These are phyloP conservation scores for Pisolithus thermaeus DNA, from an alignment of 1,284 basidiomycete species.

Conservation along the genomic window DNA sequence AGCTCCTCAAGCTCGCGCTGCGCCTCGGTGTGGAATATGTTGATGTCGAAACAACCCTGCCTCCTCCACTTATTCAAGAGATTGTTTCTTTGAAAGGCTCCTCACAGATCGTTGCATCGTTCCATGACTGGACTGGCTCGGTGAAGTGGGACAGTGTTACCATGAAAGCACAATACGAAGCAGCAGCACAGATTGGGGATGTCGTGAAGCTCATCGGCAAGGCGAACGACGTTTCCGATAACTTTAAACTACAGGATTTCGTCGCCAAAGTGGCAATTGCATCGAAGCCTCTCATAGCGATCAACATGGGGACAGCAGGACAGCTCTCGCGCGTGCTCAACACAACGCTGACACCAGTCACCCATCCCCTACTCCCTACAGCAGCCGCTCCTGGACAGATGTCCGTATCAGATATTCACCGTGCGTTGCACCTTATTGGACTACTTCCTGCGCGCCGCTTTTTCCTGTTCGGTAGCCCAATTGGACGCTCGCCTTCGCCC, in stretches of 20 bases:
- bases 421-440: constrained; percentile 77
- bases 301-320: constrained; percentile 90
- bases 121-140: constrained; percentile 88
- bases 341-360: constrained; percentile 81
- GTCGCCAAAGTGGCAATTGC: constrained; percentile 39
- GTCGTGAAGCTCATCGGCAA: constrained; percentile 91
- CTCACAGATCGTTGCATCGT: constrained; percentile 85
- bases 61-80: constrained; percentile 55
- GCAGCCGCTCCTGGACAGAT: constrained; percentile 93
- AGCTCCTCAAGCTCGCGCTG: constrained; percentile 75
- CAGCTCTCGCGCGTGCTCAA: constrained; percentile 91
- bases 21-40: constrained; percentile 89
- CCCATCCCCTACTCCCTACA: constrained; percentile 78
- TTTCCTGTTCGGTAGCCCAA: constrained; percentile 88
- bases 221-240: constrained; percentile 73
- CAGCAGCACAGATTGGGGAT: constrained; percentile 71
- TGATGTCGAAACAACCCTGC: constrained; percentile 84
- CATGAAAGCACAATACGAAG: constrained; percentile 65
- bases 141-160: constrained; percentile 76
- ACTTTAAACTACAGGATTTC: constrained; percentile 77
- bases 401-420: constrained; percentile 81
- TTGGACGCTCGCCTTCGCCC: constrained; percentile 87
- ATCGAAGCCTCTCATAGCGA: constrained; percentile 81
- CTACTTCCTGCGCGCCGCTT: constrained; percentile 67
- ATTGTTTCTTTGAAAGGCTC: constrained; percentile 58